Conservation (phyloP, 2,329 filamentous ascomycete genomes). For the Botrytis tulipae region DNA sequence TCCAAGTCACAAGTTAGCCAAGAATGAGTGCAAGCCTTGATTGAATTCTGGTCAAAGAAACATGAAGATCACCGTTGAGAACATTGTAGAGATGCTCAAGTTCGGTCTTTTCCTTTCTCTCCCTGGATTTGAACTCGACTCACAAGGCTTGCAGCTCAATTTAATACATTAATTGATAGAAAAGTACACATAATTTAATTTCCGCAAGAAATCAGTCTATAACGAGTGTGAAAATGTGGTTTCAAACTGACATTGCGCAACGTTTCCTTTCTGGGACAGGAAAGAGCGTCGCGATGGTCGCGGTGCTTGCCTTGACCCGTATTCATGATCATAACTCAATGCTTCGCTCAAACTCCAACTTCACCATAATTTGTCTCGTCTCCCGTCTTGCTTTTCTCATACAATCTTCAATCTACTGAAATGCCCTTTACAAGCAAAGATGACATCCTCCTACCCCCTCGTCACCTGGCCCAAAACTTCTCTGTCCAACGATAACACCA, state of each 20-base stretch:
- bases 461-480: background rate
- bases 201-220: background rate
- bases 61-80: background rate
- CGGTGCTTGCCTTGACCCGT: background rate
- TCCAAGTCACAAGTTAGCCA: background rate
- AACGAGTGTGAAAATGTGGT: background rate
- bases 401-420: background rate
- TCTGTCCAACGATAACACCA: background rate
- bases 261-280: accelerated
- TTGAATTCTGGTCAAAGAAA: background rate
- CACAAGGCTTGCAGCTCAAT: background rate
- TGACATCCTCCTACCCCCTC: background rate
- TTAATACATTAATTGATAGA: background rate
- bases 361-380: background rate
- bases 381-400: background rate
- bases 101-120: background rate
- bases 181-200: background rate
- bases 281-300: background rate
- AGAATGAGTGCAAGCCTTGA: background rate
- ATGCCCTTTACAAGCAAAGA: slow-evolving; percentile 7
- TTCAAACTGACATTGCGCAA: background rate
- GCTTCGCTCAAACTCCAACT: background rate
- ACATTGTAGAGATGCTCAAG: background rate
- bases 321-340: background rate
- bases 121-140: background rate